phyloP scores from a whole-genome alignment of 306 rosid species.

The Sindora glabra region DNA sequence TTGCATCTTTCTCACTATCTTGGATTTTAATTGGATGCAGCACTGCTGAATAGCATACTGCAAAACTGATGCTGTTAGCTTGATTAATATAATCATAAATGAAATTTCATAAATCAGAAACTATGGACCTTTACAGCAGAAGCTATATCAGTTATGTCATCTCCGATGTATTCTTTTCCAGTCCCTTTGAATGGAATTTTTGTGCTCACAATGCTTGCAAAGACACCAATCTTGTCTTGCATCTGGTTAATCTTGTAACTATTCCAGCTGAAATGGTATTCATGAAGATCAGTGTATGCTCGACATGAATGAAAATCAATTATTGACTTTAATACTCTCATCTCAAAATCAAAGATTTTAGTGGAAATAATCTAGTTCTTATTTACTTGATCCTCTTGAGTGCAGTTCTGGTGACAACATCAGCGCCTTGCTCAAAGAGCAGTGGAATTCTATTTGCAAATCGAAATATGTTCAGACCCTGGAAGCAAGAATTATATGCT shows the following conservation, averaged over 20 bases:
- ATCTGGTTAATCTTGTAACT: slow-evolving; percentile 93
- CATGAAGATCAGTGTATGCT: not conserved
- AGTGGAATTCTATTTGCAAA: slow-evolving; percentile 99
- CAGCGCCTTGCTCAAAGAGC: slow-evolving; percentile 99
- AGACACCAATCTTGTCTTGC: slow-evolving; percentile 92
- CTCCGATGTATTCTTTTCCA: slow-evolving; percentile 97
- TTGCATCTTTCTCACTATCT: slow-evolving; percentile 85
- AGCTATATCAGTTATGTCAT: slow-evolving; percentile 91
- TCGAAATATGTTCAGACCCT: slow-evolving; percentile 93
- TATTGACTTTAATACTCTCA: not conserved
- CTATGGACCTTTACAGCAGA: slow-evolving; percentile 78
- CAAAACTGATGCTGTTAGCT: slow-evolving; percentile 22
- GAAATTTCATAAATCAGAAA: slow-evolving; percentile 10
- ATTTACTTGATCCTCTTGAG: slow-evolving; percentile 90
- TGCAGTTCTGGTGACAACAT: slow-evolving; percentile 91
- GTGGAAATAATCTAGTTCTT: not conserved
- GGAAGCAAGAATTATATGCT: slow-evolving; percentile 18
- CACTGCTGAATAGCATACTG: slow-evolving; percentile 96
- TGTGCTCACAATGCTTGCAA: slow-evolving; percentile 91
- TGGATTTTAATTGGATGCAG: slow-evolving; percentile 83
- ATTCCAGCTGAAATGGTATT: slow-evolving; percentile 55
- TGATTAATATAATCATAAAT: not conserved
- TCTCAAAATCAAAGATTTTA: not conserved
- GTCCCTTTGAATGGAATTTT: slow-evolving; percentile 98
- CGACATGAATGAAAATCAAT: not conserved